Conservation (phyloP, 805 yeast genomes). For the Kluyveromyces dobzhanskii region DNA sequence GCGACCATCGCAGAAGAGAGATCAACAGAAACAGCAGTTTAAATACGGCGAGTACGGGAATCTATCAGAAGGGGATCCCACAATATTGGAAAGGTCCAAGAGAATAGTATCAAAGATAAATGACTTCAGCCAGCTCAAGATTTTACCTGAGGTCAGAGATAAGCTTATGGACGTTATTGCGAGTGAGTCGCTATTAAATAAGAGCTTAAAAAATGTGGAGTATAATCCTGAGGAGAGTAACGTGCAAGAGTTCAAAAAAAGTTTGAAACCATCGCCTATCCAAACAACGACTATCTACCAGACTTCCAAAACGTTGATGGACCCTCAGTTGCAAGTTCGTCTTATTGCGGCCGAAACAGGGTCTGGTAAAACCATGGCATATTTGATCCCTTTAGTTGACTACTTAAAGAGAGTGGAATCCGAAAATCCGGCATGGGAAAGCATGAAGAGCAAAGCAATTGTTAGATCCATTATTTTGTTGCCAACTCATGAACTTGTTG, state of each 20-base stretch:
- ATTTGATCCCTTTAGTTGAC: conserved; percentile 67
- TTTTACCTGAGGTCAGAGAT: conserved; percentile 58
- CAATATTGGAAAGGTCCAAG: conserved; percentile 28
- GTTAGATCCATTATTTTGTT: conserved; percentile 70
- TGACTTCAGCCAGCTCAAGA: conserved; percentile 56
- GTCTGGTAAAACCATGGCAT: conserved; percentile 93
- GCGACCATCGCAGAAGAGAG: not conserved
- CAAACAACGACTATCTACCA: conserved; percentile 63
- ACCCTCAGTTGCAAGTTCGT: conserved; percentile 45
- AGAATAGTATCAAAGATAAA: conserved; percentile 44
- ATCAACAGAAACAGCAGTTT: conserved; percentile 5
- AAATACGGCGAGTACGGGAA: conserved; percentile 45
- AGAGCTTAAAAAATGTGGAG: not conserved
- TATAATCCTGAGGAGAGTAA: conserved; percentile 6
- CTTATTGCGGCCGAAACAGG: conserved; percentile 96
- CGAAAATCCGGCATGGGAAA: conserved; percentile 30
- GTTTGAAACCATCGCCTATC: conserved; percentile 60
- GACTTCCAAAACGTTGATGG: conserved; percentile 27
- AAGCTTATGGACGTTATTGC: conserved; percentile 50
- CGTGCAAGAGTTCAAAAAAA: conserved; percentile 5
- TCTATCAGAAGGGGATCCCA: conserved; percentile 33
- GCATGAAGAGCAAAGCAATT: conserved; percentile 30
- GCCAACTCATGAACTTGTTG: conserved; percentile 85
- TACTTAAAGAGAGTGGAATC: conserved; percentile 52
- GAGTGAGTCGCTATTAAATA: conserved; percentile 33